Evolutionary conservation across 306 rosid species (phyloP).

Genomic region (Trifolium dubium): DNA sequence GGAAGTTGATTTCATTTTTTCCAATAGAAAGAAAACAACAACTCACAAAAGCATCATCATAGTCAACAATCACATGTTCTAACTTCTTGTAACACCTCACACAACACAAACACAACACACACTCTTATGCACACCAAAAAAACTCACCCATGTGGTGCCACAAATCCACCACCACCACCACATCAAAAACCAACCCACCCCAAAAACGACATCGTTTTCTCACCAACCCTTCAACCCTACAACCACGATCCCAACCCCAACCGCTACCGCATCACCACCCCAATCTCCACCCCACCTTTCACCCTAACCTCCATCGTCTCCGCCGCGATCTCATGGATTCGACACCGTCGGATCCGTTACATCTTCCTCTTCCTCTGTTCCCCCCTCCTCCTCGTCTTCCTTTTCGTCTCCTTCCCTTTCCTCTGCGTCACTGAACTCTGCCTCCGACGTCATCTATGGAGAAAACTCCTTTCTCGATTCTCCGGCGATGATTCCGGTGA

Average conservation of each 20-base stretch:
- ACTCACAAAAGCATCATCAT: neutral
- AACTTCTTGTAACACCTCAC: neutral
- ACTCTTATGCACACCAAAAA: slow-evolving; percentile 43
- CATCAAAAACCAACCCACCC: neutral
- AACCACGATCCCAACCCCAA: neutral
- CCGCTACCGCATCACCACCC: neutral
- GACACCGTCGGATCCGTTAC: slow-evolving; percentile 47
- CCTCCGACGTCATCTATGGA: slow-evolving; percentile 39
- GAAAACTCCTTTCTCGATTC: slow-evolving; percentile 15
- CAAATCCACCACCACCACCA: slow-evolving; percentile 26
- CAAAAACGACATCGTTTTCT: slow-evolving; percentile 35
- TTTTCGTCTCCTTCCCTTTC: slow-evolving; percentile 42
- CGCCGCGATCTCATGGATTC: slow-evolving; percentile 45
- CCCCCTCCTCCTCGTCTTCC: slow-evolving; percentile 39
- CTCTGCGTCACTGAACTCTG: slow-evolving; percentile 48
- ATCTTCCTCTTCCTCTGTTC: slow-evolving; percentile 44
- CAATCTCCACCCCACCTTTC: slow-evolving; percentile 10
- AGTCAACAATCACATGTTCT: slow-evolving; percentile 47
- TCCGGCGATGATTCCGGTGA: slow-evolving; percentile 34
- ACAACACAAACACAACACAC: neutral
- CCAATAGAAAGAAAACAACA: neutral
- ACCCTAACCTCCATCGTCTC: slow-evolving; percentile 31
- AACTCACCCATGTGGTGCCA: slow-evolving; percentile 32
- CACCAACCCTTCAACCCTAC: slow-evolving; percentile 35
- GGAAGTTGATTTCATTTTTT: neutral